Evolutionary conservation across 805 yeast genomes (phyloP).

Genomic region (Sugiyamaella floridensis): DNA sequence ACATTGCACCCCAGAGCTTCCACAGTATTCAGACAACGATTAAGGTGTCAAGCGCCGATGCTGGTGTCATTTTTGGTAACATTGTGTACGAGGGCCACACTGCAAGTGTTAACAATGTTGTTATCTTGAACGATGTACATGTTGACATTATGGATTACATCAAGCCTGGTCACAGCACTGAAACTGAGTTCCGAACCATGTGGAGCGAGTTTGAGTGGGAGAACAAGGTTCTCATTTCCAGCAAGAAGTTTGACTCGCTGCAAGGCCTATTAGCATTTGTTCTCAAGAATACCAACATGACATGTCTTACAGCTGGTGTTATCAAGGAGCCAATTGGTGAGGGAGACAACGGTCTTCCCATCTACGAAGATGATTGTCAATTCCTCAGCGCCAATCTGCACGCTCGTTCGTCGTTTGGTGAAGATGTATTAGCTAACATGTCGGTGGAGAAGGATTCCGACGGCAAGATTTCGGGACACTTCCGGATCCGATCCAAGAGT

Average conservation of each 20-base stretch:
- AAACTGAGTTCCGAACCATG: conserved; percentile 88
- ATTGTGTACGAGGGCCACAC: conserved; percentile 94
- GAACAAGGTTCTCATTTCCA: conserved; percentile 77
- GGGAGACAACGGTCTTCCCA: conserved; percentile 15
- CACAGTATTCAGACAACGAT: conserved; percentile 81
- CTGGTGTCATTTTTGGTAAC: conserved; percentile 97
- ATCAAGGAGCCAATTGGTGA: conserved; percentile 27
- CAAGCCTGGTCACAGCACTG: conserved; percentile 87
- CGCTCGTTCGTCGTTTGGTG: conserved; percentile 90
- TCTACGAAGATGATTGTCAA: conserved; percentile 49
- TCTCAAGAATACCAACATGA: conserved; percentile 84
- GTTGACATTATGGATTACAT: conserved; percentile 97
- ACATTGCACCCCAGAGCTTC: conserved; percentile 97
- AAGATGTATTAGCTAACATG: conserved; percentile 92
- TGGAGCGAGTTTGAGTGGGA: conserved; percentile 99
- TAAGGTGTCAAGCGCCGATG: conserved; percentile 93
- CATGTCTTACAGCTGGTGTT: conserved; percentile 89
- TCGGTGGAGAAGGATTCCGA: conserved; percentile 76
- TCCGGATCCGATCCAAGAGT: conserved; percentile 93
- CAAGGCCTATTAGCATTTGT: conserved; percentile 72
- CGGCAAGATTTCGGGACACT: conserved; percentile 84
- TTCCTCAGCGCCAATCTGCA: conserved; percentile 92
- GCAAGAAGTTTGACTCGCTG: conserved; percentile 46
- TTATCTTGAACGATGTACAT: conserved; percentile 87
- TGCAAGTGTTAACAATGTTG: conserved; percentile 81